Evolutionary conservation across 345 rosid genomes (phyloP), one percentile per base, ranked within the genome.

Genomic region (Pistacia vera): DNA sequence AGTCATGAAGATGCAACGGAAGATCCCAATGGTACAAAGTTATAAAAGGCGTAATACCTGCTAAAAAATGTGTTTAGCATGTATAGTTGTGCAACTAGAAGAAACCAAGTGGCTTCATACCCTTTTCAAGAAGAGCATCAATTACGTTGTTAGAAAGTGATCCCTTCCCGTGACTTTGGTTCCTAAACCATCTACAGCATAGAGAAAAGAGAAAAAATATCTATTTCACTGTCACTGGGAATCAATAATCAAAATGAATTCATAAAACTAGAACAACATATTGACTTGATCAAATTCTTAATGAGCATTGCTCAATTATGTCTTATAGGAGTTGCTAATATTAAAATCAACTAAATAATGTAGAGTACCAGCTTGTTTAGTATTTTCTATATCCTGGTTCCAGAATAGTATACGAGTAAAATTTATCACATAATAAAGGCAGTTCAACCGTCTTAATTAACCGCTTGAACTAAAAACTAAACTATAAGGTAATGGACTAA

Each of bases 1-100:
- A 80, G 52, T 92, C 92, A 25, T 92, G 86, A 78, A 95, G 95
- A 83, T 92, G 90, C 83, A 88, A 75, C 18, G 98, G 98, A 75
- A 91, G 91, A 83, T 95, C 98, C 97, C 97, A 95, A 78, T 95
- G 98, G 78, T 92, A 93, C 68, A 95, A 84, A 72, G 97, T 93
- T 59, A 60, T 81, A 68, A 74, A 91, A 58, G 98, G 97, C 72
- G 87, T 79, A 79, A 92, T 86, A 72, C 95, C 97, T 93, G 76
- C 79, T 61, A 68, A 82, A 68, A 11, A 72, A 72, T 48, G 75
- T 46, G 79, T 57, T 28, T 41, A 72, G 11, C 44, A 77, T 52
- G 11, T 44, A 74, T 69, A 61, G 71, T 71, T 38, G 35, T 66
- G 16, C 13, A 61, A 70, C 71, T 11, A 76, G 67, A 64, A 78